Percentiles rank a stretch among this genome's conserved stretches.
phyloP scores from a whole-genome alignment of 768 basidiomycete species.

The Fistulinella prunicolor region DNA sequence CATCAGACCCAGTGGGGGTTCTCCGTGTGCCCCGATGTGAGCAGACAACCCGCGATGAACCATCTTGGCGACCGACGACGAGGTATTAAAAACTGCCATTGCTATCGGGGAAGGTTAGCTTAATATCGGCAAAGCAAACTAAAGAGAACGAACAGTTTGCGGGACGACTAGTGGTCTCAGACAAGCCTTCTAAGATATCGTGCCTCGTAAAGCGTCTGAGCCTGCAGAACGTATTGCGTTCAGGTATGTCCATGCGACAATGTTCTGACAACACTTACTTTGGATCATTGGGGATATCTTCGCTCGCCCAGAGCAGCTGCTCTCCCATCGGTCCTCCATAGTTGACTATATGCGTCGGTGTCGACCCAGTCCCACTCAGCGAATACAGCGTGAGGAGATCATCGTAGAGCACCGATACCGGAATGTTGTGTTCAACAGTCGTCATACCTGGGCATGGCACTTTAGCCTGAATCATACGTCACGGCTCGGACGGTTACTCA shows the following conservation, averaged over 20 bases:
- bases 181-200: conserved; percentile 55
- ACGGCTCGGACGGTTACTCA: conserved; percentile 23
- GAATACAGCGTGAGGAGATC: conserved; percentile 63
- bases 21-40: conserved; percentile 74
- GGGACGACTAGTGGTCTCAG: conserved; percentile 62
- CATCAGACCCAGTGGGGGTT: conserved; percentile 68
- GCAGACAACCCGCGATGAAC: conserved; percentile 57
- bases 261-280: conserved; percentile 43
- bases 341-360: conserved; percentile 74
- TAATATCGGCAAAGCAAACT: background rate
- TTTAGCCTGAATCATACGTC: background rate
- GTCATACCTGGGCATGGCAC: conserved; percentile 56
- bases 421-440: conserved; percentile 69
- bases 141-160: conserved; percentile 44
- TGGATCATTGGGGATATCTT: conserved; percentile 63
- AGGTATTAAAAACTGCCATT: conserved; percentile 65
- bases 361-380: conserved; percentile 65
- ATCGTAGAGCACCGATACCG: conserved; percentile 62
- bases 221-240: conserved; percentile 32
- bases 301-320: conserved; percentile 62
- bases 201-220: conserved; percentile 63
- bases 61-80: conserved; percentile 66
- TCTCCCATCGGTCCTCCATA: conserved; percentile 74
- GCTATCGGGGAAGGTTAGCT: conserved; percentile 36
- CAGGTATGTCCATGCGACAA: background rate